Evolutionary conservation across 192 early-diverging fungal genomes (phyloP), one percentile per base, ranked within the genome.

Genomic region (Funneliformis geosporum): DNA sequence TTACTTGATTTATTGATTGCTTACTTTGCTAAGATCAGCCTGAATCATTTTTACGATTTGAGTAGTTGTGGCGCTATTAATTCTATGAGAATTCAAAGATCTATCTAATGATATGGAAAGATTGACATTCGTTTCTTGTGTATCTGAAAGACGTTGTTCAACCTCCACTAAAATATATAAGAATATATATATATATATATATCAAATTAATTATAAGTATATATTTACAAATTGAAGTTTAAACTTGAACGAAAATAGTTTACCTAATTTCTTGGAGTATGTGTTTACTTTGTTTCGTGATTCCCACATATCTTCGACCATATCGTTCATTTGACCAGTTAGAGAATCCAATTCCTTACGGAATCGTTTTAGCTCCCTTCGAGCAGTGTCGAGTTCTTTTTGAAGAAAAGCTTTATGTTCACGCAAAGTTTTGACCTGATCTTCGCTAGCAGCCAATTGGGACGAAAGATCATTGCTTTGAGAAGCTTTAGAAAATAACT

Each of bases 11-110:
- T 40, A 14, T 8, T 42, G 18, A 33, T n/a, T 18, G 68, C 72
- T 55, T 79, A 90, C 89, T 80, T 82, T 87, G 14, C 84, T 81
- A 61, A 90, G 85, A 67, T 90, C 89, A 8, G 85, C 83, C 67
- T 89, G 89, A 46, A 90, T 87, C 78, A 85, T 83, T 46, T 88
- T 88, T 16, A 90, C 88, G 9, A 87, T 81, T 38, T 90, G 89
- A 5, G 88, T 86, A n/a, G 89, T 90, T 33, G 71, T 90, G 14
- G 89, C 86, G 23, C 85, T 87, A 5, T 84, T 85, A 69, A 88
- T 83, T 76, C 89, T 90, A 66, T 90, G 89, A 7, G 83, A 83
- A 60, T 85, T 84, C 5, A 90, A 44, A 2, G 89, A 83, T 25
- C 84, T 89, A 25, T 90, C 86, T 0, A 90, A 67, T 27, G 87